Conservation (phyloP, 2,329 filamentous ascomycete species). For the Beauveria brongniartii region DNA sequence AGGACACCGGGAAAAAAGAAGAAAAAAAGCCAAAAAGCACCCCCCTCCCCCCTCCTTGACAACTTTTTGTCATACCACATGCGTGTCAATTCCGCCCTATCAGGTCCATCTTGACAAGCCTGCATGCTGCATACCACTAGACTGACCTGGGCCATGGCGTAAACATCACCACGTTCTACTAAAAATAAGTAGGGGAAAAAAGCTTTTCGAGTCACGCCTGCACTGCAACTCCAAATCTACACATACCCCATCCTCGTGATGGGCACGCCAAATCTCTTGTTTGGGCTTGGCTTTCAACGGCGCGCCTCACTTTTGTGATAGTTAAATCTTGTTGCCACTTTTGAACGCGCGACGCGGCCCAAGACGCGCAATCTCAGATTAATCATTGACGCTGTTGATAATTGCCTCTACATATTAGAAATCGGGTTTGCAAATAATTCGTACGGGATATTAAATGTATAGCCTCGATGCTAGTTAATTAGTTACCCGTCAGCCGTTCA, state of each 20-base stretch:
- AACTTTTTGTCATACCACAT: too few species aligned
- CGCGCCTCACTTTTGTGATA: slow-evolving; percentile 3
- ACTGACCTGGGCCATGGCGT: too few species aligned
- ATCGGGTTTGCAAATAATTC: too few species aligned
- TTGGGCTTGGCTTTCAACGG: background rate
- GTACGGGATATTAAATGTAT: too few species aligned
- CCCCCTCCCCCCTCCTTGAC: background rate
- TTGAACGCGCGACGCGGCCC: background rate
- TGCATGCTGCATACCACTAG: background rate
- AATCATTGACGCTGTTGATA: too few species aligned
- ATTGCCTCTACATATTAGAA: too few species aligned
- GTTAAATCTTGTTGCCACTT: background rate
- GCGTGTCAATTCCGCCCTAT: too few species aligned
- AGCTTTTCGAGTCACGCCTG: background rate
- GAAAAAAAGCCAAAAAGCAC: background rate
- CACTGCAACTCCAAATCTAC: background rate
- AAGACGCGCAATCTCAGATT: too few species aligned
- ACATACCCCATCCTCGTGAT: background rate
- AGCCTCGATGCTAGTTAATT: too few species aligned
- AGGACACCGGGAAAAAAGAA: too few species aligned
- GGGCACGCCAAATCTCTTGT: background rate
- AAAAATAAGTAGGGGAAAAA: background rate
- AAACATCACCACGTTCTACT: too few species aligned
- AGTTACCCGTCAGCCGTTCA: too few species aligned
- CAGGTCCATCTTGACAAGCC: background rate